Evolutionary conservation across 1,139 yeast genomes (phyloP), one percentile per base, ranked within the genome.

Genomic region (Candida dubliniensis): DNA sequence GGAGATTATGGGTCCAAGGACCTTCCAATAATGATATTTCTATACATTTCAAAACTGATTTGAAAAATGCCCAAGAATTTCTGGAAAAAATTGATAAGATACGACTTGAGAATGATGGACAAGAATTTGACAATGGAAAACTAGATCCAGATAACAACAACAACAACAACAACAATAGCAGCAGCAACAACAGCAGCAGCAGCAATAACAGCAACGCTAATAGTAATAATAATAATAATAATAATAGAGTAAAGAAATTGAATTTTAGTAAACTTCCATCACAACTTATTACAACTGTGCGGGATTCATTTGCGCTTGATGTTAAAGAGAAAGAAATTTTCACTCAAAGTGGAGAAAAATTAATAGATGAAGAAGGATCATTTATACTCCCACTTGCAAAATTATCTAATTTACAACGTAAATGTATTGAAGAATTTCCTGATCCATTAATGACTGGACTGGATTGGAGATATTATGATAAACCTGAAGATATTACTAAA

Each of bases 1-100:
- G 98, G 7, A 73, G 89, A 46, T 62, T 93, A 32, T 91, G 97
- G 96, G 78, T 93, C 2, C 98, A 91, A 64, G 99, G 99, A 0
- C 98, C 99, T 1, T 71, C 82, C 2, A 71, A 71, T 18, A 84
- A 80, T 41, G 96, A 90, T 53, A 60, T 79, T 18, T 58, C 62
- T 25, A 51, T 57, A 7, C 55, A 63, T 46, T 55, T 61, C 15
- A 44, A 49, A 25, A 42, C 41, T 10, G 40, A 42, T 38, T 41
- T 41, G 14, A 45, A 43, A 15, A 27, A 37, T 7, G 40, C 46
- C 5, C 34, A 37, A 14, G 24, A 37, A 27, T 47, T 47, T 35
- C 26, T 37, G 18, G 34, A 42, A 8, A 29, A 35, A 9, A 36
- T 42, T 12, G 40, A 37, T 31, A 15, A 15, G 8, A 25, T 36